Evolutionary conservation across 2,329 filamentous ascomycete species (phyloP), one percentile per base, ranked within the genome.

Genomic region (Cytospora paraplurivora): DNA sequence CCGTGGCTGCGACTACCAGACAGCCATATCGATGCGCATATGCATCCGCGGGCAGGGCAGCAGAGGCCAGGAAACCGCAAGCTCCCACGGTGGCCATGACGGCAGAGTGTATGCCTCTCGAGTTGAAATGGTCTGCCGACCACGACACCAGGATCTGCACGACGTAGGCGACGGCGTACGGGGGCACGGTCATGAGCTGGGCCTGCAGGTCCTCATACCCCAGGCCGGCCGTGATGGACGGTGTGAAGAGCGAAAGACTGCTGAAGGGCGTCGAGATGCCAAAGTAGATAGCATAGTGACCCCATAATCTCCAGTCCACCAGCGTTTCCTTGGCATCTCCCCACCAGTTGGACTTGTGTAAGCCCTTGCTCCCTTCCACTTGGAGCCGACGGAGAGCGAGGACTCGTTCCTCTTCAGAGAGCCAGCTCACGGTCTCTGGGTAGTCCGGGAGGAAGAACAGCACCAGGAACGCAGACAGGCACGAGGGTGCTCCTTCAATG

Each of bases 101-200:
- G 1, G 79, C 79, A 7, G 77, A 78, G 66, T 82, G 79, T 15
- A 77, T 67, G 35, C 76, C 81, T 10, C 82, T 77, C 8, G 82
- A 81, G 64, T 88, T 87, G 75, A 82, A 85, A 64, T 77, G 82
- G 70, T 91, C 88, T 4, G 85, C 87, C 0, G 86, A 88, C 76
- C 81, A 88, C 1, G 86, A 81, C 17, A 78, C 78, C 1, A 77
- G 69, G 17, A 83, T 71, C 38, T 72, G 71, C 47, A 73, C 66
- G 33, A 76, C 74, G 47, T 75, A 76, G 51, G 75, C 87, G 3
- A 88, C 74, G 0, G 82, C 82, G 69, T 90, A 90, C 67, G 86
- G 88, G 1, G 88, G 88, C 34, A 90, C 88, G 0, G 87, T 90
- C 62, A 90, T 78, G 38, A 88, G 81, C 71, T 90, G 88, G 0